Base-by-base conservation (phyloP, 352 stramenopile species). In the Globisporangium cylindrosporum region DNA sequence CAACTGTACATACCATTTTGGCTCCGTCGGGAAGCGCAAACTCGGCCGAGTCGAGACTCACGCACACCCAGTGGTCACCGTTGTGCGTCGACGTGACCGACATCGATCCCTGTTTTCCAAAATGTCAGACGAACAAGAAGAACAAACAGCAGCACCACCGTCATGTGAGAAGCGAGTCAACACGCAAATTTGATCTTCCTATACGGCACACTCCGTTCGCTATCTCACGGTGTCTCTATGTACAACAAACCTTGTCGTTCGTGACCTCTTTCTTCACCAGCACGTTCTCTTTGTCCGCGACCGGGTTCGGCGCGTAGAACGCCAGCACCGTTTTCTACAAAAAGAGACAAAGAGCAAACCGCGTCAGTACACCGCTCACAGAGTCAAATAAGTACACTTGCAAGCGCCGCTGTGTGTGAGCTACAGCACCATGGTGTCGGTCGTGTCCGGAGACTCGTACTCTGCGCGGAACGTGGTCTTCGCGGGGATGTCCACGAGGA, bases 391-490 rank as follows among this genome's bases (percentile, higher is more conserved):
- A 51, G 22, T 18, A 54, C 14, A 54, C 18, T 43, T 4, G 20
- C 25, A 34, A 18, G 7, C 29, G 4, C 8, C 64, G 18, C 67
- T 48, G 12, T 15, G 14, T 48, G 18, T 48, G 38, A 20, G 14
- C 1, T 51, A 24, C 43, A 51, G 2, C 22, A 90, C 87, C 81
- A 93, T 86, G 20, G 80, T 82, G 54, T 91, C 79, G 3, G 75
- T 90, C 48, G 87, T 92, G 70, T 96, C 89, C n/a, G 88, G 89
- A 32, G 89, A 95, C 64, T 95, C 81, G 55, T 94, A 96, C 69
- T 93, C 83, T 27, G 80, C 86, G 58, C 86, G 84, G 70, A 96
- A 84, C 43, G 83, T 74, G 29, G 89, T 96, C n/a, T 78, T 69
- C 12, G 77, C 77, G 1, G 89, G 88, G n/a, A 95, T 74, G 70